Evolutionary conservation across 2,329 filamentous ascomycete genomes (phyloP).

Genomic region (Xylariaceae sp.): DNA sequence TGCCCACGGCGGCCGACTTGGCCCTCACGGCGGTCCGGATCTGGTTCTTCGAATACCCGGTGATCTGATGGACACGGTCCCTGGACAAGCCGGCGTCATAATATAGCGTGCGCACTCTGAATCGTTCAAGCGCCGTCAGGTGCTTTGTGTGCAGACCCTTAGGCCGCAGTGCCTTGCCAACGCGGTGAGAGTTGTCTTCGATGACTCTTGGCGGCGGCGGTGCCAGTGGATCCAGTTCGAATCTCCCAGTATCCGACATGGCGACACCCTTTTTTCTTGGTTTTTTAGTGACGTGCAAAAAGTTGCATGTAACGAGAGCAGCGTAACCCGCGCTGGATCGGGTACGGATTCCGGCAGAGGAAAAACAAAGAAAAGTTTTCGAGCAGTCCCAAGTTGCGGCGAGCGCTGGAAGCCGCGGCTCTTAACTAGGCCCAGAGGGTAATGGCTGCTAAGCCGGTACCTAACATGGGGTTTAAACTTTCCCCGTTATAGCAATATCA

Average conservation of each 20-base stretch:
- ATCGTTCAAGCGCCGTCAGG: slow-evolving; percentile 29
- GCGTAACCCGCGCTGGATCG: background rate
- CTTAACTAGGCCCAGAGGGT: background rate
- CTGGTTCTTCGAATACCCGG: slow-evolving; percentile 30
- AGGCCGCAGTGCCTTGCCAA: slow-evolving; percentile 15
- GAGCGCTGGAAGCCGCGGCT: background rate
- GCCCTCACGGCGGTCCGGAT: slow-evolving; percentile 29
- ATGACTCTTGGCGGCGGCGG: slow-evolving; percentile 16
- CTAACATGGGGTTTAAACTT: slow-evolving; percentile 27
- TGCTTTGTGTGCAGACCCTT: slow-evolving; percentile 31
- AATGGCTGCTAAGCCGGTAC: slow-evolving; percentile 10
- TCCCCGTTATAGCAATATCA: slow-evolving; percentile 7
- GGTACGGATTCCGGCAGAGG: background rate
- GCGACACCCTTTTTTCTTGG: background rate
- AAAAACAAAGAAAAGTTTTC: slow-evolving; percentile 27
- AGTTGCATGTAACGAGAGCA: no score
- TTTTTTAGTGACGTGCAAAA: no score
- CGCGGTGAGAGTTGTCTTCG: background rate
- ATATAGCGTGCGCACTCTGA: slow-evolving; percentile 31
- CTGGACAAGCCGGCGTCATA: slow-evolving; percentile 27
- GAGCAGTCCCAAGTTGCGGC: slow-evolving; percentile 10
- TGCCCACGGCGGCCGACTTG: slow-evolving; percentile 21
- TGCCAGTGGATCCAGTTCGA: slow-evolving; percentile 4
- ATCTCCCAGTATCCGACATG: background rate
- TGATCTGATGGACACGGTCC: slow-evolving; percentile 28